Conservation (phyloP, 306 rosid genomes). For the Gynostemma pentaphyllum region DNA sequence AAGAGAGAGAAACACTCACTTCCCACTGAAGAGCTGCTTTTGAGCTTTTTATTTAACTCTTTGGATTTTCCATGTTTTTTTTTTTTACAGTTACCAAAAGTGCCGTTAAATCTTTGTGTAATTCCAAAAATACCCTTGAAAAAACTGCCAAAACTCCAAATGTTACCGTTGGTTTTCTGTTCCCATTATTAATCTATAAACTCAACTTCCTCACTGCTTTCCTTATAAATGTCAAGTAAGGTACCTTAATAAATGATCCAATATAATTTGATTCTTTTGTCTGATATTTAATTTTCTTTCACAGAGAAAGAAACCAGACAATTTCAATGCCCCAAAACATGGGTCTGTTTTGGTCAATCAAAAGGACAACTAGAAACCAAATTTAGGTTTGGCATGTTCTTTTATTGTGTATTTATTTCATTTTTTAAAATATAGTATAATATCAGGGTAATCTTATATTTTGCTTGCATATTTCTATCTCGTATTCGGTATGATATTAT, state of each 20-base stretch:
- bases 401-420: background rate
- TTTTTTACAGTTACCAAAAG: slow-evolving; percentile 25
- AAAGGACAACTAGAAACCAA: background rate
- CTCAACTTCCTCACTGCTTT: background rate
- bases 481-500: background rate
- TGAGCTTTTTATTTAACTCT: slow-evolving; percentile 11
- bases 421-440: background rate
- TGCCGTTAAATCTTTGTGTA: slow-evolving; percentile 44
- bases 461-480: no score
- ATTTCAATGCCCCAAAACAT: background rate
- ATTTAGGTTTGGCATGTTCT: background rate
- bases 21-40: slow-evolving; percentile 21
- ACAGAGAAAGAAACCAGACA: background rate
- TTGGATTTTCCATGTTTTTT: slow-evolving; percentile 9
- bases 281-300: background rate
- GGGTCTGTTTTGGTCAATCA: background rate
- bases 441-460: no score
- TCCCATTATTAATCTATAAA: no score
- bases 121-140: slow-evolving; percentile 52
- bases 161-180: slow-evolving; percentile 99
- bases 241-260: background rate
- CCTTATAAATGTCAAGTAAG: background rate
- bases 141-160: slow-evolving; percentile 64
- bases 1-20: slow-evolving; percentile 19
- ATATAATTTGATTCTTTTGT: background rate